Evolutionary conservation across 2,329 filamentous ascomycete species (phyloP).

Genomic region (Xylariaceae sp.): DNA sequence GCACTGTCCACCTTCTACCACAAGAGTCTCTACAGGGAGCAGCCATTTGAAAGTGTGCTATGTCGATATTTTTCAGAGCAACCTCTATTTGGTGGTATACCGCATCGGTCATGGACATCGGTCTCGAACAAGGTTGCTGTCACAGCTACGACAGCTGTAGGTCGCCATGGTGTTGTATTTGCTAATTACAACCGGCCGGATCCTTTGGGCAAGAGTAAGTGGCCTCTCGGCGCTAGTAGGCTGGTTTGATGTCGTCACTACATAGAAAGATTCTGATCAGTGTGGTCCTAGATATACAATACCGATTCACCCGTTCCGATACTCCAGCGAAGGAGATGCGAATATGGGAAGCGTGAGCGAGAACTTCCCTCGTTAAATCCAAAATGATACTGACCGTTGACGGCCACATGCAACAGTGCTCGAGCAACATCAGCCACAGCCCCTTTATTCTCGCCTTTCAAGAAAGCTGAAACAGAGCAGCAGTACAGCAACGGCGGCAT

Average conservation of each 20-base stretch:
- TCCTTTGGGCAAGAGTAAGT: conserved; percentile 20
- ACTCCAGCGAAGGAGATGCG: conserved; percentile 26
- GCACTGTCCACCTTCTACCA: conserved; percentile 29
- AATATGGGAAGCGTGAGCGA: conserved; percentile 32
- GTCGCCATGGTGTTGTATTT: conserved; percentile 27
- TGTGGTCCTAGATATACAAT: conserved; percentile 21
- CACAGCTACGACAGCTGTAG: conserved; percentile 23
- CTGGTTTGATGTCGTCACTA: too few relatives aligned
- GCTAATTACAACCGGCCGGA: conserved; percentile 33
- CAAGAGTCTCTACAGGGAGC: conserved; percentile 31
- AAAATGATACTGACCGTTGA: too few relatives aligned
- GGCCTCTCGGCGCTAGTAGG: too few relatives aligned
- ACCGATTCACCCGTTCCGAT: conserved; percentile 27
- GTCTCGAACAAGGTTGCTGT: conserved; percentile 29
- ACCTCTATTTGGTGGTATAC: conserved; percentile 28
- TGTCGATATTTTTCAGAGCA: conserved; percentile 28
- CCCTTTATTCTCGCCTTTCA: conserved; percentile 30
- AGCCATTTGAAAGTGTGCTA: conserved; percentile 26
- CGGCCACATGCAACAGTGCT: too few relatives aligned
- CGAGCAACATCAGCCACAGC: conserved; percentile 29
- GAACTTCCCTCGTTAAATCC: not conserved
- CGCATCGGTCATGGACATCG: conserved; percentile 22
- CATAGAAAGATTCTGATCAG: too few relatives aligned
- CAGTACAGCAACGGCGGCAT: conserved; percentile 25
- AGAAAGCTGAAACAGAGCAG: conserved; percentile 24